phyloP scores from a whole-genome alignment of 2,329 filamentous ascomycete genomes.

The Rhynchosporium secalis region DNA sequence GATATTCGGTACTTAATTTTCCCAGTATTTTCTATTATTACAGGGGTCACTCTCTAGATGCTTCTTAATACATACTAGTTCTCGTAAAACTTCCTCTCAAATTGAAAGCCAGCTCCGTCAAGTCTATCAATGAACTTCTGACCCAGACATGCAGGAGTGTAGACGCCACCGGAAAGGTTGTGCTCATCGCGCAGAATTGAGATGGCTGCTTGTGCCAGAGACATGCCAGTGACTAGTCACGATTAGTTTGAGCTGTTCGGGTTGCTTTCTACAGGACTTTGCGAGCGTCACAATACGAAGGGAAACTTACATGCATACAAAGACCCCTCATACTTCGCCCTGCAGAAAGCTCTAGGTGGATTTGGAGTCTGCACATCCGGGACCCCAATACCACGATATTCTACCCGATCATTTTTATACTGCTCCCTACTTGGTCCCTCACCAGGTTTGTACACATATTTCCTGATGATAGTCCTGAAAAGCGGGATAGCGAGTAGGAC shows the following conservation, averaged over 20 bases:
- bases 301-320: slow-evolving; percentile 62
- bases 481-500: slow-evolving; percentile 43
- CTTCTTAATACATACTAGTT: slow-evolving; percentile 8
- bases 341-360: slow-evolving; percentile 48
- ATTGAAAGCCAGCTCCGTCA: slow-evolving; percentile 59
- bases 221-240: slow-evolving; percentile 60
- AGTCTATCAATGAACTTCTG: slow-evolving; percentile 65
- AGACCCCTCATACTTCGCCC: slow-evolving; percentile 57
- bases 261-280: not conserved
- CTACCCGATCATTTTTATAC: slow-evolving; percentile 58
- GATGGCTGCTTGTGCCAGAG: slow-evolving; percentile 63
- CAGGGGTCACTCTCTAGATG: no score
- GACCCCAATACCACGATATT: slow-evolving; percentile 64
- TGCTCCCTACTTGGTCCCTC: slow-evolving; percentile 54
- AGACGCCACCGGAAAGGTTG: slow-evolving; percentile 63
- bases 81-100: slow-evolving; percentile 54
- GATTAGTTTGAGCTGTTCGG: slow-evolving; percentile 16
- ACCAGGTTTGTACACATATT: slow-evolving; percentile 53
- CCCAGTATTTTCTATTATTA: no score
- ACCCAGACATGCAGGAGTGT: slow-evolving; percentile 72
- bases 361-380: slow-evolving; percentile 52
- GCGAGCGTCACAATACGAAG: not conserved
- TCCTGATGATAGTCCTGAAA: slow-evolving; percentile 46
- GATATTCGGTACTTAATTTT: no score
- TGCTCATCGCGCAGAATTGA: slow-evolving; percentile 63